phyloP scores from a whole-genome alignment of 768 basidiomycete genomes.

The Pisolithus orientalis region DNA sequence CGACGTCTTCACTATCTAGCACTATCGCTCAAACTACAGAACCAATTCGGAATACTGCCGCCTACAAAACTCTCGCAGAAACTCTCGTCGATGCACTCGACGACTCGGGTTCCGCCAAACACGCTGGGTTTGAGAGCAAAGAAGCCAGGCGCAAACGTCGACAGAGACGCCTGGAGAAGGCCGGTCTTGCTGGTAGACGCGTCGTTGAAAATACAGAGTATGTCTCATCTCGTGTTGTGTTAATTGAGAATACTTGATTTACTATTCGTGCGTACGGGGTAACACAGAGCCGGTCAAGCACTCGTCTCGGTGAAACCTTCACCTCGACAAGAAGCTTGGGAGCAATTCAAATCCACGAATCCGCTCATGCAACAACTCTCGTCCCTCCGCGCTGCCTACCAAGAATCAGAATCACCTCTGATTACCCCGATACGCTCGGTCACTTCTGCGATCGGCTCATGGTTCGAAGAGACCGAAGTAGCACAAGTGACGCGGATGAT shows the following conservation, averaged over 20 bases:
- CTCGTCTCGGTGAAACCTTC: conserved; percentile 82
- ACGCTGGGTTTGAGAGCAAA: conserved; percentile 94
- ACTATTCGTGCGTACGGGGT: too few species aligned
- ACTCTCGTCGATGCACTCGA: conserved; percentile 90
- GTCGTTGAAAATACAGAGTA: conserved; percentile 79
- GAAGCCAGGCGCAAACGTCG: conserved; percentile 80
- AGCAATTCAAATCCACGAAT: conserved; percentile 70
- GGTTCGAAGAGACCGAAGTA: conserved; percentile 97
- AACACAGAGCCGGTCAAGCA: conserved; percentile 72
- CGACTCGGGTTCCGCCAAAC: conserved; percentile 87
- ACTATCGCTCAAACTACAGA: conserved; percentile 88
- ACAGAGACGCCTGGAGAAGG: conserved; percentile 76
- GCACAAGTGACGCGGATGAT: conserved; percentile 90
- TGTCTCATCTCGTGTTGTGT: conserved; percentile 22
- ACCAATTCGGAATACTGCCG: conserved; percentile 92
- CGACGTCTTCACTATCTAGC: conserved; percentile 78
- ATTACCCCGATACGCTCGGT: conserved; percentile 76
- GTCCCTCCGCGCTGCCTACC: conserved; percentile 62
- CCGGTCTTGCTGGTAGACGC: conserved; percentile 53
- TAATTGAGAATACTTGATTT: too few species aligned
- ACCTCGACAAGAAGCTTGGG: conserved; percentile 74
- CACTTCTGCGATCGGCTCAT: conserved; percentile 78
- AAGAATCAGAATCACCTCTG: conserved; percentile 91
- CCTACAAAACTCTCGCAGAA: conserved; percentile 88
- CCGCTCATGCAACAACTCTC: conserved; percentile 60